These are phyloP conservation scores for Amaranthus palmeri DNA, from an alignment of 148 eudicot genomes.

Conservation along the genomic window DNA sequence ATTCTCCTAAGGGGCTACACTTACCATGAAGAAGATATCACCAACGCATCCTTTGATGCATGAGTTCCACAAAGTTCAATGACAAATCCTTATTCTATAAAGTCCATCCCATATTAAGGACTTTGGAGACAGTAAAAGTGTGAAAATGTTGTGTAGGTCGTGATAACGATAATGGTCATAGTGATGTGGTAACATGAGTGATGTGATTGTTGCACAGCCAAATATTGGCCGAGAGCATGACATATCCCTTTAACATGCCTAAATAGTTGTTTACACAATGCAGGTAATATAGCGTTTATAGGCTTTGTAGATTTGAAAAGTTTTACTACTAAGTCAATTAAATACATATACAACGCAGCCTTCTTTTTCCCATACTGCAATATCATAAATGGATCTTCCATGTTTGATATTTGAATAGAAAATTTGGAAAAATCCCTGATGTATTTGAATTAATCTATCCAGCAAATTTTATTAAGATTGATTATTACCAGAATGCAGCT, in stretches of 20 bases:
- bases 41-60: background rate
- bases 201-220: too few species aligned
- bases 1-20: too few species aligned
- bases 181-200: too few species aligned
- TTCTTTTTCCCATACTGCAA: background rate
- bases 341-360: too few species aligned
- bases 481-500: constrained; percentile 80
- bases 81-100: background rate
- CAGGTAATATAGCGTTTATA: too few species aligned
- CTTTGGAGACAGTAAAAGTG: background rate
- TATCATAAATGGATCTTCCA: background rate
- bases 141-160: too few species aligned
- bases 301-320: too few species aligned
- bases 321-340: too few species aligned
- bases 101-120: background rate
- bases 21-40: background rate
- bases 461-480: background rate
- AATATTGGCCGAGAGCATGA: too few species aligned
- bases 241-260: too few species aligned
- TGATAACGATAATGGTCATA: too few species aligned
- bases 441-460: constrained; percentile 14
- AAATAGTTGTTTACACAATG: too few species aligned
- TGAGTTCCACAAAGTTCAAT: background rate
- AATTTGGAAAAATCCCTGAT: background rate
- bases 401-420: background rate